phyloP scores from a whole-genome alignment of 345 rosid genomes.

The Sonneratia caseolaris region DNA sequence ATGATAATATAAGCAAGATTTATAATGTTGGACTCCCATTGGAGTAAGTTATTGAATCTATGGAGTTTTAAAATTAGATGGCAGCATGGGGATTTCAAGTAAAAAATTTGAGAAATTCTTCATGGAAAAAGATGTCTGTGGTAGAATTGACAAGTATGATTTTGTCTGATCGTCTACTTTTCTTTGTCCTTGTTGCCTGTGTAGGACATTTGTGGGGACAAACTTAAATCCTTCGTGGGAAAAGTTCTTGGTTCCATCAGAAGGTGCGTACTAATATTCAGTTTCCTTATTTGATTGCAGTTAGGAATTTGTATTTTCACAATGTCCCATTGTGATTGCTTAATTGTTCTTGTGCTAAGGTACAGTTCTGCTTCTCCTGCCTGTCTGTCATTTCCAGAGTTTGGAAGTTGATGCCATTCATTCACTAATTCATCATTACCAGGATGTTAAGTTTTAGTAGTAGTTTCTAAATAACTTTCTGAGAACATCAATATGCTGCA shows the following conservation, averaged over 20 bases:
- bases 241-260: constrained; percentile 56
- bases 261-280: constrained; percentile 35
- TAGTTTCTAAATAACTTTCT: not conserved
- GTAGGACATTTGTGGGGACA: constrained; percentile 83
- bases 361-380: not conserved
- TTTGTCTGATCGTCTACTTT: not conserved
- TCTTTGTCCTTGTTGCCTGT: constrained; percentile 11
- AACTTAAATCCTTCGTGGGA: constrained; percentile 83
- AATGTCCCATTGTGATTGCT: not conserved
- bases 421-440: not conserved
- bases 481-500: not conserved
- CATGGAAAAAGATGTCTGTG: not conserved
- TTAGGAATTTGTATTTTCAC: not conserved
- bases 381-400: not conserved
- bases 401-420: not conserved
- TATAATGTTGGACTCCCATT: not conserved
- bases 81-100: not conserved
- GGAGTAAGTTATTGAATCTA: not conserved
- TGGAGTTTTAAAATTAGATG: not conserved
- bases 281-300: not conserved
- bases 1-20: not conserved
- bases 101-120: not conserved
- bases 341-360: not conserved
- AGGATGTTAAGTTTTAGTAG: not conserved
- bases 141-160: not conserved